Percentiles rank a stretch among this genome's conserved stretches.
phyloP scores from a whole-genome alignment of 129 eudicot species.

The Daucus carota region DH1_v3.0 NC_030384.2:33357001-33357500 shows the following conservation, averaged over 20 bases:
- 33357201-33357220: background rate
- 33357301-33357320: background rate
- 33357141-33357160: background rate
- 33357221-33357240: background rate
- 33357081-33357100: background rate
- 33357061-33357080: background rate
- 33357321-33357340: background rate
- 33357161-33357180: background rate
- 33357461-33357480: constrained; percentile 38
- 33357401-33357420: background rate
- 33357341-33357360: background rate
- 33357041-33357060: too few relatives aligned
- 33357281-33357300: constrained; percentile 4
- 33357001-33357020: background rate
- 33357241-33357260: constrained; percentile 9
- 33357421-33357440: constrained; percentile 19
- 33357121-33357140: background rate
- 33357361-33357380: background rate
- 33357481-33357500: constrained; percentile 10
- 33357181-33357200: too few relatives aligned
- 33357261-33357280: constrained; percentile 11
- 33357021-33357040: background rate
- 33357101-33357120: background rate
- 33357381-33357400: background rate
- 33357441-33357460: constrained; percentile 26